Evolutionary conservation across 2,329 filamentous ascomycete genomes (phyloP).

Genomic region (Cadophora sp.): DNA sequence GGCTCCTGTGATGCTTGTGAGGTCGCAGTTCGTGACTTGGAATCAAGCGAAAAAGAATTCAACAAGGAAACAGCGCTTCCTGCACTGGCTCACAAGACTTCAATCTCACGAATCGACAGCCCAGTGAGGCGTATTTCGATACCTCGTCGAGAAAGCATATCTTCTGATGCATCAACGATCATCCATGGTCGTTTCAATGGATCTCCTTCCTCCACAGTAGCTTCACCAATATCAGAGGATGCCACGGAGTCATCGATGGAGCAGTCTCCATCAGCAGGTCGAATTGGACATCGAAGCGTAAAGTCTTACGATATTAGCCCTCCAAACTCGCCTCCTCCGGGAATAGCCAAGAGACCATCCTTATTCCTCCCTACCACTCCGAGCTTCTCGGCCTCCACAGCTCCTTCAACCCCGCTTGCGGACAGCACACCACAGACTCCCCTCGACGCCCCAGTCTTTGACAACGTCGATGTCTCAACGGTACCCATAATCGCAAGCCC

Average conservation of each 20-base stretch:
- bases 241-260: slow-evolving; percentile 21
- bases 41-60: not conserved
- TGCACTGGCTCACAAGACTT: slow-evolving; percentile 21
- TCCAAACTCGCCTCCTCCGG: slow-evolving; percentile 36
- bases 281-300: slow-evolving; percentile 28
- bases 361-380: not conserved
- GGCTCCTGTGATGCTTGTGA: slow-evolving; percentile 26
- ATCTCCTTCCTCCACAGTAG: slow-evolving; percentile 26
- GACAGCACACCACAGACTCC: slow-evolving; percentile 24
- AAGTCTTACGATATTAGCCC: slow-evolving; percentile 36
- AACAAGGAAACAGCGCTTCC: slow-evolving; percentile 20
- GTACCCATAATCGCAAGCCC: slow-evolving; percentile 35
- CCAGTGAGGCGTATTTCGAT: slow-evolving; percentile 20
- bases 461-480: slow-evolving; percentile 37
- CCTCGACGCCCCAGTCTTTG: slow-evolving; percentile 38
- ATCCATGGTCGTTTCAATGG: slow-evolving; percentile 24
- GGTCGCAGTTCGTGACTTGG: slow-evolving; percentile 2
- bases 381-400: slow-evolving; percentile 21
- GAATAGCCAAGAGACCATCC: slow-evolving; percentile 13
- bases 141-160: slow-evolving; percentile 31
- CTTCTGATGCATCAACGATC: slow-evolving; percentile 36
- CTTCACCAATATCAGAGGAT: slow-evolving; percentile 25
- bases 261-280: slow-evolving; percentile 37
- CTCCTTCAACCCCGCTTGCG: slow-evolving; percentile 21
- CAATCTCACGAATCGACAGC: slow-evolving; percentile 20